Evolutionary conservation across 805 yeast species (phyloP), one percentile per base, ranked within the genome.

Genomic region (Suhomyces sp.): DNA sequence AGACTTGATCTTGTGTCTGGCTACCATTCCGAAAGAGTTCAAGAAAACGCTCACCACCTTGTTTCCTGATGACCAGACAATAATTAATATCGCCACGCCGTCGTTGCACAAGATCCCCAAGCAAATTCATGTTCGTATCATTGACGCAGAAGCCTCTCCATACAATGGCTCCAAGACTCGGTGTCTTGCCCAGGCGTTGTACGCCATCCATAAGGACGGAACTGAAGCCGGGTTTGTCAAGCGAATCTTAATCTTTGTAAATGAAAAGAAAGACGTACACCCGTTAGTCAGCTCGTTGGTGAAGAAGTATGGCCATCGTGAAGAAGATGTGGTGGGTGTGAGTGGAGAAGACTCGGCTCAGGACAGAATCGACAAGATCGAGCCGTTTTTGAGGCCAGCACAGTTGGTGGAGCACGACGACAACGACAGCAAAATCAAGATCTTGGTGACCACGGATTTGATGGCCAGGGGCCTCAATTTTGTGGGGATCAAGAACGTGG

Each of bases 381-480:
- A 76, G 31, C 82, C 82, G 3, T 93, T 92, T 60, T 68, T 89
- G n/a, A 70, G 74, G 9, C 85, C 88, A 1, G 85, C 93, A 1
- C 73, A 73, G 47, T 64, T 62, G 50, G 52, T 83, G 13, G 73
- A 72, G 7, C 63, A 66, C 26, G 68, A 63, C 49, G 52, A 54
- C 1, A 64, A 61, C 35, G 57, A 54, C 57, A 59, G 70, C 61
- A 68, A 64, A 47, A 65, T 90, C 54, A 86, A 87, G 60, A 87
- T 93, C 0, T 74, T 94, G 31, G 84, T 93, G 0, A 87, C 96
- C 22, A 91, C 98, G 0, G 99, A 93, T 69, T 74, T 94, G 44
- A 76, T 90, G 53, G 92, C 97, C 1, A 78, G 99, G 63, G 99
- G 99, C 2, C 71, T 94, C 52, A 93, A 93, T 63, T 91, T 94